Evolutionary conservation across 1,284 basidiomycete species (phyloP).

Genomic region (Sparassis latifolia): DNA sequence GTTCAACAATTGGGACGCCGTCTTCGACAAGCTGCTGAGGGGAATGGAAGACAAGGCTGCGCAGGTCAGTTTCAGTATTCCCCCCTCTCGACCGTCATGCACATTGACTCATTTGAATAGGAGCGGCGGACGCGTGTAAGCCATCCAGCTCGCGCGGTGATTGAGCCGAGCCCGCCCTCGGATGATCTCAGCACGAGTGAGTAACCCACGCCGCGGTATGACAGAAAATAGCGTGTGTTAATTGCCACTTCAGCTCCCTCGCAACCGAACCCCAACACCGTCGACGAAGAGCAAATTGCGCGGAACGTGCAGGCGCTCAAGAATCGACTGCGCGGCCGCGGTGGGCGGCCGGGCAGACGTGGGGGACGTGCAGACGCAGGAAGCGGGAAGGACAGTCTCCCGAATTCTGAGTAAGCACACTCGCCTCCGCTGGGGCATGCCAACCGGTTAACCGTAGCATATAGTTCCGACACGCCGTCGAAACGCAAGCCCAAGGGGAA

Average conservation of each 20-base stretch:
- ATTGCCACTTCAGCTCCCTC: constrained; percentile 43
- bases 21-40: constrained; percentile 75
- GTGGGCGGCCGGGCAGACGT: constrained; percentile 51
- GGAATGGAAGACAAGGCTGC: constrained; percentile 73
- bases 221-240: neutral
- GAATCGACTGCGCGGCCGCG: constrained; percentile 67
- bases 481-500: constrained; percentile 68
- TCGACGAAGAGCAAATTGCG: constrained; percentile 86
- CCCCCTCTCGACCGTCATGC: neutral
- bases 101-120: constrained; percentile 29
- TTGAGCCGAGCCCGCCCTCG: constrained; percentile 43
- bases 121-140: constrained; percentile 62
- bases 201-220: constrained; percentile 20
- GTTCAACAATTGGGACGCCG: constrained; percentile 77
- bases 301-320: constrained; percentile 90
- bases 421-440: neutral
- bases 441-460: neutral
- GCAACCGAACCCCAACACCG: constrained; percentile 45
- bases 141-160: constrained; percentile 32
- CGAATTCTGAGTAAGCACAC: constrained; percentile 54
- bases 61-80: constrained; percentile 36
- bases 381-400: constrained; percentile 55
- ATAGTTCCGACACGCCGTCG: constrained; percentile 51
- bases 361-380: constrained; percentile 45
- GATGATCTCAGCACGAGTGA: constrained; percentile 52